Conservation (phyloP, 768 basidiomycete species). For the Suillus tomentosus region DNA sequence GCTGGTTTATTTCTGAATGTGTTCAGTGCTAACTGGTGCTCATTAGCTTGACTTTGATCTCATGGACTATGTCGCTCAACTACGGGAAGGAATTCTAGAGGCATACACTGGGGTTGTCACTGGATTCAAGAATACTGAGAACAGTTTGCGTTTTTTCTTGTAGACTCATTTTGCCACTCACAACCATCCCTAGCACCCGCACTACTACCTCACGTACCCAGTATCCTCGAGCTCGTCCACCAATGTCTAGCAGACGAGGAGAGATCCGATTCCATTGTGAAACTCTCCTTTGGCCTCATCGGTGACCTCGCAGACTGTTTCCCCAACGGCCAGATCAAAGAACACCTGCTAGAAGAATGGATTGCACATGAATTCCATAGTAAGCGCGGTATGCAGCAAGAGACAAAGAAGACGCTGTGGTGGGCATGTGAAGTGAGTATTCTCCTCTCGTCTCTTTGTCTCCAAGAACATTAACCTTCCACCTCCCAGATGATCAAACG, state of each 20-base stretch:
- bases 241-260: constrained; percentile 82
- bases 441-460: not conserved
- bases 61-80: constrained; percentile 85
- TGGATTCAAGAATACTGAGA: constrained; percentile 81
- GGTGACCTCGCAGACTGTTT: constrained; percentile 95
- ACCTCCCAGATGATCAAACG: constrained; percentile 69
- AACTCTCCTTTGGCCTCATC: constrained; percentile 79
- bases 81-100: constrained; percentile 95
- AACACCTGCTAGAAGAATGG: constrained; percentile 79
- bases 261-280: constrained; percentile 73
- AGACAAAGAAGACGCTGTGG: constrained; percentile 86
- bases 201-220: constrained; percentile 70
- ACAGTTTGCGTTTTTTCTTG: constrained; percentile 48
- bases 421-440: constrained; percentile 88
- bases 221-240: constrained; percentile 80
- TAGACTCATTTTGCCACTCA: constrained; percentile 7
- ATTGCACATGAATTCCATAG: constrained; percentile 69
- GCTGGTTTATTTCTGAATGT: constrained; percentile 27
- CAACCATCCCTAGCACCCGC: constrained; percentile 14
- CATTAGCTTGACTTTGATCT: constrained; percentile 80
- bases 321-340: constrained; percentile 79
- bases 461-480: constrained; percentile 3
- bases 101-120: constrained; percentile 95
- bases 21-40: constrained; percentile 11
- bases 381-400: constrained; percentile 70